Evolutionary conservation across 1,284 basidiomycete species (phyloP).

Genomic region (Marasmius oreades): DNA sequence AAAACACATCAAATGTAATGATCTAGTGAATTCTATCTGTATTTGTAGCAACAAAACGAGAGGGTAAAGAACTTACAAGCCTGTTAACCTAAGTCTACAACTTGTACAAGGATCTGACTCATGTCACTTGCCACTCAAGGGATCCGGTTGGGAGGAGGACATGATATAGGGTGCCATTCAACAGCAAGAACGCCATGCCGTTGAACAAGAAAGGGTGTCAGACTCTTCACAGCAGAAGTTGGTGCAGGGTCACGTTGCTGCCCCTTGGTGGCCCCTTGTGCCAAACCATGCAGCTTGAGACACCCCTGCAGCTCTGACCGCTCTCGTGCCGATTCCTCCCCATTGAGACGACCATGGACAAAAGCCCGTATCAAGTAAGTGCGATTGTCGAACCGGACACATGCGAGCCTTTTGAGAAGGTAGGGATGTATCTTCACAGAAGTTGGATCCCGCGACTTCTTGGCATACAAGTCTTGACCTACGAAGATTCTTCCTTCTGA

Average conservation of each 20-base stretch:
- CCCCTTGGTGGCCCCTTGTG: not conserved
- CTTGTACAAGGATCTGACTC: too few relatives aligned
- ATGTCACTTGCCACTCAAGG: not conserved
- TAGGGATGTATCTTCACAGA: not conserved
- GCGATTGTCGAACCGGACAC: not conserved
- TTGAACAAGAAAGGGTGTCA: not conserved
- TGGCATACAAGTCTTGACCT: not conserved
- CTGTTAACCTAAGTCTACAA: too few relatives aligned
- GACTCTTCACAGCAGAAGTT: not conserved
- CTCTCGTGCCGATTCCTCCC: not conserved
- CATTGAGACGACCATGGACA: not conserved
- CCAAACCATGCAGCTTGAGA: not conserved
- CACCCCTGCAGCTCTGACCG: not conserved
- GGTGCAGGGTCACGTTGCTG: too few relatives aligned
- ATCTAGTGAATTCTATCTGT: too few relatives aligned
- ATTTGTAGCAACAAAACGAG: too few relatives aligned
- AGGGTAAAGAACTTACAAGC: too few relatives aligned
- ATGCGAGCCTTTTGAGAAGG: not conserved
- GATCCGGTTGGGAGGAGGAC: not conserved
- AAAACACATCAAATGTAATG: too few relatives aligned
- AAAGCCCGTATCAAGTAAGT: not conserved
- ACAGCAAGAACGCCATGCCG: not conserved
- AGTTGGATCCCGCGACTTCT: not conserved
- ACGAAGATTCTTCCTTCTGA: not conserved
- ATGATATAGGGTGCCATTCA: not conserved